Percentiles rank a stretch among this genome's conserved stretches.
Evolutionary conservation across 2,329 filamentous ascomycete species (phyloP).

Genomic region (Fusarium algeriense): DNA sequence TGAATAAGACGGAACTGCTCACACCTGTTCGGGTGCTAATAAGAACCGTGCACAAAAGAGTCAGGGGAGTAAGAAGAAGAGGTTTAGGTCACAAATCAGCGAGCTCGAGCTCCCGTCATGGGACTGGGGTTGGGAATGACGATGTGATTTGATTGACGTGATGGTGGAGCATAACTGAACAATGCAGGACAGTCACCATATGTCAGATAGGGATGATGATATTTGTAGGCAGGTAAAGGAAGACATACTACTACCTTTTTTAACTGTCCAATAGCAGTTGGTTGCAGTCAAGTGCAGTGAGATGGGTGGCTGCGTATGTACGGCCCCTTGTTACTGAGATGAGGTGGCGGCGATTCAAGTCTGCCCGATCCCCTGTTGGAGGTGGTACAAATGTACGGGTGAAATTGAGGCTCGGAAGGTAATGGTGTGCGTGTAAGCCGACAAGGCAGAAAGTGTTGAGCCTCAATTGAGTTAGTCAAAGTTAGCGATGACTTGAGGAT

Average conservation of each 20-base stretch:
- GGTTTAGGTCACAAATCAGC: conserved; percentile 36
- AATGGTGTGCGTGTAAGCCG: conserved; percentile 22
- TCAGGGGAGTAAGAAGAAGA: conserved; percentile 27
- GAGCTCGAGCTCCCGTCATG: conserved; percentile 32
- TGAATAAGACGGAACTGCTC: conserved; percentile 14
- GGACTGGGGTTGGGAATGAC: conserved; percentile 42
- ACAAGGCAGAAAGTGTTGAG: conserved; percentile 24
- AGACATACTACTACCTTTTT: conserved; percentile 6
- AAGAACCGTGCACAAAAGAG: conserved; percentile 33
- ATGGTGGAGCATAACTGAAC: conserved; percentile 35
- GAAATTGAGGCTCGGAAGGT: conserved; percentile 26
- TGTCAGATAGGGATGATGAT: not conserved
- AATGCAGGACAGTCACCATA: conserved; percentile 22
- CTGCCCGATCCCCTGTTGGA: conserved; percentile 5
- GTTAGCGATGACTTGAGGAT: not conserved
- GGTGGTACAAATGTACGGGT: conserved; percentile 10
- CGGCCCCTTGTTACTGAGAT: conserved; percentile 24
- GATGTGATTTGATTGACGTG: conserved; percentile 45
- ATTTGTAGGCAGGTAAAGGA: conserved; percentile 11
- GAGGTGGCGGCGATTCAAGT: conserved; percentile 11
- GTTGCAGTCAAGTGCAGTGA: conserved; percentile 6
- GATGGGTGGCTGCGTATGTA: conserved; percentile 16
- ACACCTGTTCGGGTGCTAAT: conserved; percentile 36
- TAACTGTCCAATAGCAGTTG: conserved; percentile 15
- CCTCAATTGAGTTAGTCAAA: conserved; percentile 3